A percentile compares a stretch with the other conserved stretches of the same genome.
Evolutionary conservation across 2,329 filamentous ascomycete species (phyloP).

Genomic region (Aureobasidium vineae): DNA sequence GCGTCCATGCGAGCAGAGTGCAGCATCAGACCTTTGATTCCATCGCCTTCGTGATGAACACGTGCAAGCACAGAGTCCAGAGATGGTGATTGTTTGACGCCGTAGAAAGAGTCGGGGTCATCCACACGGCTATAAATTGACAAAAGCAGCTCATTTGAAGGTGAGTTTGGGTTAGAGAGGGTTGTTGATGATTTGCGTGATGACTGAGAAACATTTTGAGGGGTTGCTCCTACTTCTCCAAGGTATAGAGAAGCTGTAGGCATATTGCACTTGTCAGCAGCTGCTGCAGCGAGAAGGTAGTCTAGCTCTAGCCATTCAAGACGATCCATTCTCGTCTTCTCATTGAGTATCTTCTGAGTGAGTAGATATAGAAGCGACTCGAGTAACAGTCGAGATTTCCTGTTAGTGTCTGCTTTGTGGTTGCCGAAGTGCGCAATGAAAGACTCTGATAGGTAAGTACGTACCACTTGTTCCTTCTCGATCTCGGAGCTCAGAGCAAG

Average conservation of each 20-base stretch:
- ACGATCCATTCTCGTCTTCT: conserved; percentile 75
- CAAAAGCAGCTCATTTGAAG: conserved; percentile 68
- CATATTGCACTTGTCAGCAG: conserved; percentile 77
- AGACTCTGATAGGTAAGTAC: conserved; percentile 63
- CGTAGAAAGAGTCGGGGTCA: conserved; percentile 95
- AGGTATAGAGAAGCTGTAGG: conserved; percentile 83
- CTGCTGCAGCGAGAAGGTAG: conserved; percentile 64
- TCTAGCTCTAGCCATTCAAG: conserved; percentile 84
- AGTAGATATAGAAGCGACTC: conserved; percentile 84
- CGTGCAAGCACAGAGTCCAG: conserved; percentile 74
- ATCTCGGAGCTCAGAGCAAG: conserved; percentile 69
- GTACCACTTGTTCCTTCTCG: conserved; percentile 59
- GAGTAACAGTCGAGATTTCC: conserved; percentile 70
- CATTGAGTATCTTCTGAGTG: conserved; percentile 70
- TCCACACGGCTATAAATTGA: conserved; percentile 88
- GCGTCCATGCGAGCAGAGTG: conserved; percentile 89
- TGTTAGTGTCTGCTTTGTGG: conserved; percentile 49
- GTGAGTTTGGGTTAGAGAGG: conserved; percentile 44
- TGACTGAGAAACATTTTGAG: conserved; percentile 32
- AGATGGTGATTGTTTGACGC: conserved; percentile 74
- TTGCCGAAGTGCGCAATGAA: conserved; percentile 62
- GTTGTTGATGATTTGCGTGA: conserved; percentile 65
- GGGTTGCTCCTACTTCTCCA: conserved; percentile 58
- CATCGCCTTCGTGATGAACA: conserved; percentile 86
- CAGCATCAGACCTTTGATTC: conserved; percentile 82